Conservation (phyloP, 139 green algal genomes). For the Eudorina sp. region DNA sequence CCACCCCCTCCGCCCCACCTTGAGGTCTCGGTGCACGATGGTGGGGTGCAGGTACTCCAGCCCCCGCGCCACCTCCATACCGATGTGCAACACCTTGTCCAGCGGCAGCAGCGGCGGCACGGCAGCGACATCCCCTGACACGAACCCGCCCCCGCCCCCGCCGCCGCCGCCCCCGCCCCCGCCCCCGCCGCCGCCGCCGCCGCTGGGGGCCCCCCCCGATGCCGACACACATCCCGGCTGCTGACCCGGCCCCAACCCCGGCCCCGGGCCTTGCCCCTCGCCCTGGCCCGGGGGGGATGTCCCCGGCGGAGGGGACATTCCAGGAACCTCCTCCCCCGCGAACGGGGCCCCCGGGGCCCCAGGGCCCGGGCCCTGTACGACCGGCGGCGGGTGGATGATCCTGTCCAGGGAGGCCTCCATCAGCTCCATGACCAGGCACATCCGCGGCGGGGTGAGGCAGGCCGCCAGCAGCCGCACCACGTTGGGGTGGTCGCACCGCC, state of each 20-base stretch:
- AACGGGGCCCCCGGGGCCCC: no score
- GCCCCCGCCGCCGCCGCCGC: no score
- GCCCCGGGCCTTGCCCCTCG: no score
- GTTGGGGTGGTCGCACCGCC: constrained; percentile 21
- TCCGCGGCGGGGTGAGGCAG: background rate
- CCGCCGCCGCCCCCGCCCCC: no score
- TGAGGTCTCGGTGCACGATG: constrained; percentile 35
- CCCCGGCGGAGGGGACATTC: no score
- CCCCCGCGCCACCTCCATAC: background rate
- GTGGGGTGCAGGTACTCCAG: constrained; percentile 34
- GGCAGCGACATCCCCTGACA: no score
- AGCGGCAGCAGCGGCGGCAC: constrained; percentile 5
- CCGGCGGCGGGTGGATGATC: background rate
- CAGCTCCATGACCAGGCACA: constrained; percentile 36
- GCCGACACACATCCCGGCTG: background rate
- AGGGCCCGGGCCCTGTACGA: no score
- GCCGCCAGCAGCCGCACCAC: constrained; percentile 27
- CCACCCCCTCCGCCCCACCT: no score
- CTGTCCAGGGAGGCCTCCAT: constrained; percentile 9
- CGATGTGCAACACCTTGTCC: constrained; percentile 28
- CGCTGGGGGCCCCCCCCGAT: no score
- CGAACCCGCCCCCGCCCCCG: background rate
- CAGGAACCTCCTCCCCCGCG: no score
- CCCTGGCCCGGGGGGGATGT: no score
- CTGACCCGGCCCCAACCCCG: background rate